phyloP scores from a whole-genome alignment of 176 grass and related monocot species.

The Aegilops bicornis region DNA sequence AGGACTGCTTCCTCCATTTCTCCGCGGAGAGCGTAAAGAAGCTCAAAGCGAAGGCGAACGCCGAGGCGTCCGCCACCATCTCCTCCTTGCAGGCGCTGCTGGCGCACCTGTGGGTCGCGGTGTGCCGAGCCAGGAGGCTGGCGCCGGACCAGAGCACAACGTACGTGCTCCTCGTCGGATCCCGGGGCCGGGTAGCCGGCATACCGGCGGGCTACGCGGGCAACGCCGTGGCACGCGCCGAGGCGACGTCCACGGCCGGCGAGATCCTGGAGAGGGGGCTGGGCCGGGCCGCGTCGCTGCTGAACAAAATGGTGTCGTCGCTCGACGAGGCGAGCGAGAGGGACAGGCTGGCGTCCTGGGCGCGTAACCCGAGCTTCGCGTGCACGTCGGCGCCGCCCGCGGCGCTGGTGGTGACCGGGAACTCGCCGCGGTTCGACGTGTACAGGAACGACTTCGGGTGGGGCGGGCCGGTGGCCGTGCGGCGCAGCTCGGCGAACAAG shows the following conservation, averaged over 20 bases:
- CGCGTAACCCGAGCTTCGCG: background rate
- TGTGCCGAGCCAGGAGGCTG: slow-evolving; percentile 25
- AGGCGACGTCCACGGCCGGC: background rate
- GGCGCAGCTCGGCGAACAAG: slow-evolving; percentile 29
- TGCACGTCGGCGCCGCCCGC: background rate
- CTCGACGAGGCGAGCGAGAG: background rate
- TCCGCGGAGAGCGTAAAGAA: background rate
- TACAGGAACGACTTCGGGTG: background rate
- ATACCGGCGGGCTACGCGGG: slow-evolving; percentile 28
- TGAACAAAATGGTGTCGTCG: slow-evolving; percentile 25
- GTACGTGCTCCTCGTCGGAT: slow-evolving; percentile 25
- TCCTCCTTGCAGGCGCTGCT: slow-evolving; percentile 26
- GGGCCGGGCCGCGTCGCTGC: slow-evolving; percentile 17
- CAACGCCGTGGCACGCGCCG: background rate
- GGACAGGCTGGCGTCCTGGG: background rate
- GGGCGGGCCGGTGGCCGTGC: slow-evolving; percentile 25
- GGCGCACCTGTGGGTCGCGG: slow-evolving; percentile 20
- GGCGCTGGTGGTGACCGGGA: background rate
- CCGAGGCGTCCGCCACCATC: background rate
- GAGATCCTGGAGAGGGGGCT: slow-evolving; percentile 13
- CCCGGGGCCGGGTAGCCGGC: background rate
- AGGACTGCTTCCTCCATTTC: slow-evolving; percentile 43
- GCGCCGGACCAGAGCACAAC: slow-evolving; percentile 10
- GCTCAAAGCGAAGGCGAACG: slow-evolving; percentile 27
- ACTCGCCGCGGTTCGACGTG: background rate